Evolutionary conservation across 306 rosid genomes (phyloP).

Genomic region (Malus asiatica): DNA sequence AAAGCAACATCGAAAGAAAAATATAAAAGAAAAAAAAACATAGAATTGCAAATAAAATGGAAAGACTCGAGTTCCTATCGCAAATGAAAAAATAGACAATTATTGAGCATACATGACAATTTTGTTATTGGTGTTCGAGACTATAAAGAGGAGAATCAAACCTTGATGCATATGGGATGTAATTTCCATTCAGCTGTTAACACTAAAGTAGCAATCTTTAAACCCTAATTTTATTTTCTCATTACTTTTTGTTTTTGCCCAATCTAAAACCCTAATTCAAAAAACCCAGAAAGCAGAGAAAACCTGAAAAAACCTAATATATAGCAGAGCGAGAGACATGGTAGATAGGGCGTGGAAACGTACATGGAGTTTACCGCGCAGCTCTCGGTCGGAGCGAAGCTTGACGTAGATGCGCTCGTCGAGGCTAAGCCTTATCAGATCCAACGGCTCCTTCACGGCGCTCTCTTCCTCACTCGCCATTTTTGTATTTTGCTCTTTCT

Average conservation of each 20-base stretch:
- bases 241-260: neutral
- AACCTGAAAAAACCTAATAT: conserved; percentile 12
- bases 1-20: neutral
- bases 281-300: neutral
- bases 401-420: conserved; percentile 99
- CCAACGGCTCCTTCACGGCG: conserved; percentile 98
- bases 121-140: neutral
- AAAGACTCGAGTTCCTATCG: neutral
- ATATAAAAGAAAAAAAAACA: neutral
- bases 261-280: neutral
- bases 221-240: neutral
- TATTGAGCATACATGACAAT: neutral
- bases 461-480: conserved; percentile 94
- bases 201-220: neutral
- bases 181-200: neutral
- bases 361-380: conserved; percentile 97
- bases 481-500: neutral
- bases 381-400: conserved; percentile 94
- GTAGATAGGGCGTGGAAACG: neutral
- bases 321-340: neutral
- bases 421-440: conserved; percentile 93
- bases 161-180: neutral
- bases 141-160: neutral
- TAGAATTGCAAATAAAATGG: neutral
- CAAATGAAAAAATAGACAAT: neutral